Evolutionary conservation across 306 rosid species (phyloP), one percentile per base, ranked within the genome.

Genomic region (Biancaea sappan): DNA sequence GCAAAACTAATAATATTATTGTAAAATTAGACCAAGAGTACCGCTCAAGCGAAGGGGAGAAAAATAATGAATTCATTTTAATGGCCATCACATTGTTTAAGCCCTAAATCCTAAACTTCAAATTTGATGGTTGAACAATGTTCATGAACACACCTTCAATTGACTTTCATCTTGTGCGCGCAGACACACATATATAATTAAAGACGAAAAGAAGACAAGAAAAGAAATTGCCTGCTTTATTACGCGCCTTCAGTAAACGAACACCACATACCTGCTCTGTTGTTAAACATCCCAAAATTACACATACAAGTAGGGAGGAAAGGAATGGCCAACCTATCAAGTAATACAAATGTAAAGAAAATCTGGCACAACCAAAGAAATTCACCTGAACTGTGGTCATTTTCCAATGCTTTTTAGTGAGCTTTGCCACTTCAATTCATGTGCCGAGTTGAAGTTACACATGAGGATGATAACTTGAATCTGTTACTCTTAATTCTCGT

Each of bases 401-500:
- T 47, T 43, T 61, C 66, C 72, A 56, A 81, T 40, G 43, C 43
- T 52, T 67, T 58, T 28, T 66, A 54, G 77, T 66, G 46, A 80
- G 60, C 60, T 69, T 77, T 63, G 52, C 52, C 76, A 81, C 73
- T 83, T 72, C 67, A 29, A 63, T 71, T 62, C 61, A n/a, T n/a
- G n/a, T n/a, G n/a, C 66, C 77, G 34, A 69, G 25, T 54, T 35
- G 67, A 66, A 70, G 44, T 14, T 60, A 62, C 25, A 71, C 43
- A 47, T 50, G 59, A 78, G 21, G 21, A 58, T 69, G 63, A 69
- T 71, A 60, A 18, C 46, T 40, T 34, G 18, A 34, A 8, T 58
- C 83, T 76, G 70, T 84, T 85, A 79, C 74, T 86, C 75, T 71
- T n/a, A n/a, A n/a, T n/a, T 67, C 48, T 76, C 67, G 52, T 18